Evolutionary conservation across 305 asterid species (phyloP).

Genomic region (Plantago lanceolata): DNA sequence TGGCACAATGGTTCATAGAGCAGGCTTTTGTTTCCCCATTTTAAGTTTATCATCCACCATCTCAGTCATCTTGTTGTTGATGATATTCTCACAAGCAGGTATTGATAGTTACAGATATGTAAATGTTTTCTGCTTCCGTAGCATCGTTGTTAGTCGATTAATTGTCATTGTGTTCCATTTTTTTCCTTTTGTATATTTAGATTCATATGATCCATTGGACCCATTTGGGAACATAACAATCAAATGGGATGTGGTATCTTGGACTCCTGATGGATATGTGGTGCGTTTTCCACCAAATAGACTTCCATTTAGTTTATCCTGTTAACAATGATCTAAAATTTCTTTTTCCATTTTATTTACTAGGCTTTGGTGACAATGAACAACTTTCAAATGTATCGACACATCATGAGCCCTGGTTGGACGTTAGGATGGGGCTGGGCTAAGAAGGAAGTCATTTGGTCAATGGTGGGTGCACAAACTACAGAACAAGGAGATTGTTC

Average conservation of each 20-base stretch:
- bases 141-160: not conserved
- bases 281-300: constrained; percentile 28
- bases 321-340: not conserved
- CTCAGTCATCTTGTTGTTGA: not conserved
- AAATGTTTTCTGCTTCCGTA: not conserved
- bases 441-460: constrained; percentile 85
- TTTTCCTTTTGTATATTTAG: constrained; percentile 38
- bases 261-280: constrained; percentile 95
- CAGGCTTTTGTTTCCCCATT: not conserved
- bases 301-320: not conserved
- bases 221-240: constrained; percentile 87
- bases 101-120: not conserved
- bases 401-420: constrained; percentile 80
- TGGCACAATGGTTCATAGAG: constrained; percentile 2
- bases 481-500: constrained; percentile 91
- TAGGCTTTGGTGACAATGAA: constrained; percentile 71
- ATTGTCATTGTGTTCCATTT: not conserved
- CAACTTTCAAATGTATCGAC: constrained; percentile 78
- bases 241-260: constrained; percentile 89
- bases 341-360: not conserved
- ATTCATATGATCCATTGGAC: constrained; percentile 82
- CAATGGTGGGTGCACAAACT: constrained; percentile 77
- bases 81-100: constrained; percentile 13
- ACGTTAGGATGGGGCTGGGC: constrained; percentile 77
- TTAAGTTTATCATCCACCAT: not conserved